A percentile compares a stretch with the other conserved stretches of the same genome.
Evolutionary conservation across 2,329 filamentous ascomycete species (phyloP).

Genomic region (Bipolaris sorokiniana): DNA sequence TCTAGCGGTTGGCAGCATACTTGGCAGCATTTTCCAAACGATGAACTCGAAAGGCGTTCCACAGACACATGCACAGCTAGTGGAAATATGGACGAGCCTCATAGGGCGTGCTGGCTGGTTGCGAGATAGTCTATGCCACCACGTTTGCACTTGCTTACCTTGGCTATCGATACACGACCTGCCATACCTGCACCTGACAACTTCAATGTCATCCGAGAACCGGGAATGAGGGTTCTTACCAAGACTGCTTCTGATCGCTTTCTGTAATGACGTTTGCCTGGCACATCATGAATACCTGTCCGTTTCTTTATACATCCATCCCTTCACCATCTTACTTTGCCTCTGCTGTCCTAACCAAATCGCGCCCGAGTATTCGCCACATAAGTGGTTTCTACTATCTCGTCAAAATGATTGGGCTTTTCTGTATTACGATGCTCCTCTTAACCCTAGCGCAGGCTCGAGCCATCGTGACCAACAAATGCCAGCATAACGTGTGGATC

Average conservation of each 20-base stretch:
- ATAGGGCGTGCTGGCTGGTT: not conserved
- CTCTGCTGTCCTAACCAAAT: conserved; percentile 9
- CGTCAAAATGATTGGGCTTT: conserved; percentile 24
- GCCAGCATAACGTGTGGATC: conserved; percentile 26
- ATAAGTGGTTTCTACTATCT: not conserved
- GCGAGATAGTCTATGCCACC: not conserved
- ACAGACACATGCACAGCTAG: not conserved
- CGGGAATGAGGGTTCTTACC: not conserved
- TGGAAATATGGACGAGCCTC: not conserved
- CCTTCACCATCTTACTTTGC: conserved; percentile 23
- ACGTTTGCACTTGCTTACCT: not conserved
- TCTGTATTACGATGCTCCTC: conserved; percentile 23
- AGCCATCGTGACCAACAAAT: conserved; percentile 39
- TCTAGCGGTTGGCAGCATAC: not conserved
- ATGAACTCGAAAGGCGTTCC: not conserved
- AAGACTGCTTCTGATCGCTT: not conserved
- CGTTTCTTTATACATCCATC: conserved; percentile 10
- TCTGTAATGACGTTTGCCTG: not conserved
- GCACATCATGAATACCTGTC: conserved; percentile 13
- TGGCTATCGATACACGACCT: not conserved
- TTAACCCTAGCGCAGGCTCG: conserved; percentile 29
- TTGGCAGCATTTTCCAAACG: too few species aligned
- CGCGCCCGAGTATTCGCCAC: conserved; percentile 12
- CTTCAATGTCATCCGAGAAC: not conserved
- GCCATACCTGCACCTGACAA: not conserved